Evolutionary conservation across 495 filamentous ascomycete genomes (phyloP).

Genomic region (Podospora sp.): DNA sequence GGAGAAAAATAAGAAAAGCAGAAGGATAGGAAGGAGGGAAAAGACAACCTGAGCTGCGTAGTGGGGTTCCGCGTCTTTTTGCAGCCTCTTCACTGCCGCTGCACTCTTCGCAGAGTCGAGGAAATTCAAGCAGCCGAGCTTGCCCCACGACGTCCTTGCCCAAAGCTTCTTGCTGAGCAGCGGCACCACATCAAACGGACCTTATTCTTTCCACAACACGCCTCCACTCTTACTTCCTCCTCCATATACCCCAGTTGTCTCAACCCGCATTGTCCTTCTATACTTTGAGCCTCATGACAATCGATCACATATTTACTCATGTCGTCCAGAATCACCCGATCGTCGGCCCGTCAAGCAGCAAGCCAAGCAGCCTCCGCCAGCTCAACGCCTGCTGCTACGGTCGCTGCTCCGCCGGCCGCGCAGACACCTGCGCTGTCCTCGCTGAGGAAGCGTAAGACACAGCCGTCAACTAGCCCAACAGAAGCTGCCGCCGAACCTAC

Average conservation of each 20-base stretch:
- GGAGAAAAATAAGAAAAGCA: slow-evolving; percentile 4
- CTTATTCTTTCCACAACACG: neutral
- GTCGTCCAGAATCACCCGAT: slow-evolving; percentile 82
- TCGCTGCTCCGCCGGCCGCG: slow-evolving; percentile 43
- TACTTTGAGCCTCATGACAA: slow-evolving; percentile 25
- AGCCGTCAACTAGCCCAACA: slow-evolving; percentile 33
- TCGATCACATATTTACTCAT: slow-evolving; percentile 60
- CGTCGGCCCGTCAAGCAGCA: slow-evolving; percentile 75
- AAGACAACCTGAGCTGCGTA: neutral
- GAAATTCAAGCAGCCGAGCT: slow-evolving; percentile 7
- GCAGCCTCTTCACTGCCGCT: neutral
- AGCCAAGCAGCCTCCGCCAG: slow-evolving; percentile 55
- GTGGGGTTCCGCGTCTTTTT: slow-evolving; percentile 2
- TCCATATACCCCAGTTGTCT: slow-evolving; percentile 6
- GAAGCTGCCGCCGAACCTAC: slow-evolving; percentile 34
- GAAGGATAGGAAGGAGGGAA: slow-evolving; percentile 1
- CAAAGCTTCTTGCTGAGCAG: slow-evolving; percentile 13
- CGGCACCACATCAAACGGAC: neutral
- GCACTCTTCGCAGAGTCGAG: neutral
- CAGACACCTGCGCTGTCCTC: slow-evolving; percentile 35
- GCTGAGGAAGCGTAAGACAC: slow-evolving; percentile 46
- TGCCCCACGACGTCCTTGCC: slow-evolving; percentile 14
- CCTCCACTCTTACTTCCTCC: neutral
- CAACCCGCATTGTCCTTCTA: slow-evolving; percentile 18
- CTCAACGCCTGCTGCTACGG: slow-evolving; percentile 39